Conservation (phyloP, 768 basidiomycete species). For the Tubosaeta brunneosetosa region DNA sequence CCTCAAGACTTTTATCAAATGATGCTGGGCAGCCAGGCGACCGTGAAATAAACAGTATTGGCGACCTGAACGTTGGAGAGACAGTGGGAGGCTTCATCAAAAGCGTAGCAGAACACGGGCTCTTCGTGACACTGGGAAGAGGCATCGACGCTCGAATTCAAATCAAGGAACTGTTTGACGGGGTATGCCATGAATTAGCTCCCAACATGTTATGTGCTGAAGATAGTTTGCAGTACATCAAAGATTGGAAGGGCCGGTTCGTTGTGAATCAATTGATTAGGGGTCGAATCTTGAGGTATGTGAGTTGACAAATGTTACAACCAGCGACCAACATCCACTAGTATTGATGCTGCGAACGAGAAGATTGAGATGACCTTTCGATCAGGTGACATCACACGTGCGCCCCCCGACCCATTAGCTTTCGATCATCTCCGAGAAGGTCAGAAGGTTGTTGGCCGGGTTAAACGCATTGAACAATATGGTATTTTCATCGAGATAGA, state of each 20-base stretch:
- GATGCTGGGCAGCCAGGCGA: slow-evolving; percentile 51
- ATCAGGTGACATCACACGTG: slow-evolving; percentile 49
- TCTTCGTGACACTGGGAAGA: slow-evolving; percentile 84
- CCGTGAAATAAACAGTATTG: slow-evolving; percentile 57
- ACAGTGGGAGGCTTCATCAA: slow-evolving; percentile 87
- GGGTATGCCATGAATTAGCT: slow-evolving; percentile 35
- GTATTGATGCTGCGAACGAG: slow-evolving; percentile 64
- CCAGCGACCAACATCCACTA: slow-evolving; percentile 30
- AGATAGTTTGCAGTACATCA: slow-evolving; percentile 62
- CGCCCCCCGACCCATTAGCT: slow-evolving; percentile 34
- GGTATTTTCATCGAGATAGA: slow-evolving; percentile 91
- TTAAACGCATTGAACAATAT: slow-evolving; percentile 82
- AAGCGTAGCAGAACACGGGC: slow-evolving; percentile 76
- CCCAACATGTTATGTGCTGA: slow-evolving; percentile 1
- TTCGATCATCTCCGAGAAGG: slow-evolving; percentile 64
- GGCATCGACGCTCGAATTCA: slow-evolving; percentile 88
- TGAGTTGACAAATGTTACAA: not conserved
- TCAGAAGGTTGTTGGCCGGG: slow-evolving; percentile 72
- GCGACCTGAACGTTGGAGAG: slow-evolving; percentile 66
- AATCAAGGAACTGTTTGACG: slow-evolving; percentile 91
- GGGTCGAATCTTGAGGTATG: slow-evolving; percentile 78
- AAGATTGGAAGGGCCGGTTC: slow-evolving; percentile 91
- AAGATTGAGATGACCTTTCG: slow-evolving; percentile 92
- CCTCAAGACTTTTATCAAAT: slow-evolving; percentile 61
- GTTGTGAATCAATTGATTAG: slow-evolving; percentile 76